Evolutionary conservation across 2,329 filamentous ascomycete species (phyloP), one percentile per base, ranked within the genome.

Genomic region (Fusarium tuaranense): DNA sequence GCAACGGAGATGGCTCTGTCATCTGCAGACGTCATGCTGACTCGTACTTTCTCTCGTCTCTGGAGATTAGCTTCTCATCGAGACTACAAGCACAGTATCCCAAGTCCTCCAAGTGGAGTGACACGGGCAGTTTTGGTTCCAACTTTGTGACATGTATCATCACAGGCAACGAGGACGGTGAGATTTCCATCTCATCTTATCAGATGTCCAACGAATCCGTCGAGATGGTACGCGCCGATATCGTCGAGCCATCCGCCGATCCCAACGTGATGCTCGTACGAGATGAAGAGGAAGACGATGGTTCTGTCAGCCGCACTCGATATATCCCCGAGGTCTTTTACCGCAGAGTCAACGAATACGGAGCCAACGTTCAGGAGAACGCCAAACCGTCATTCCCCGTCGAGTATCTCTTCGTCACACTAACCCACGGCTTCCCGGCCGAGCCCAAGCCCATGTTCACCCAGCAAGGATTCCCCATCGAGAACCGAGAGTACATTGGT

Each of bases 311-410:
- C 81, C 91, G 91, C 66, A 92, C 93, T 27, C 90, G 95, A 78
- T 99, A 99, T 81, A 97, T 99, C 25, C 97, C 97, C 1, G 97
- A 99, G 80, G 96, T 99, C 6, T 99, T 98, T 84, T 99, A 97
- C 85, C 92, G 96, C 71, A 92, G 91, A 77, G 95, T 98, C 83
- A 99, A 99, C 83, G 96, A 99, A 82, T 98, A 99, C 81, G 95
- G 95, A 38, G 94, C 93, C 74, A 98, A 96, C 77, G 97, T 98
- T 9, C 97, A 98, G 82, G 95, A 98, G 83, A 98, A 98, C 78
- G 97, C 97, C 27, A 98, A 98, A 81, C 97, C 97, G 0, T 92
- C 94, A 55, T 99, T 99, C 82, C 97, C 97, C 0, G 95, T 98
- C 59, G 97, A 99, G 82, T 99, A 98, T 82, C 89, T 99, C 38